These are phyloP conservation scores for Boletales sp. DNA, from an alignment of 768 basidiomycete genomes.

Conservation along the genomic window DNA sequence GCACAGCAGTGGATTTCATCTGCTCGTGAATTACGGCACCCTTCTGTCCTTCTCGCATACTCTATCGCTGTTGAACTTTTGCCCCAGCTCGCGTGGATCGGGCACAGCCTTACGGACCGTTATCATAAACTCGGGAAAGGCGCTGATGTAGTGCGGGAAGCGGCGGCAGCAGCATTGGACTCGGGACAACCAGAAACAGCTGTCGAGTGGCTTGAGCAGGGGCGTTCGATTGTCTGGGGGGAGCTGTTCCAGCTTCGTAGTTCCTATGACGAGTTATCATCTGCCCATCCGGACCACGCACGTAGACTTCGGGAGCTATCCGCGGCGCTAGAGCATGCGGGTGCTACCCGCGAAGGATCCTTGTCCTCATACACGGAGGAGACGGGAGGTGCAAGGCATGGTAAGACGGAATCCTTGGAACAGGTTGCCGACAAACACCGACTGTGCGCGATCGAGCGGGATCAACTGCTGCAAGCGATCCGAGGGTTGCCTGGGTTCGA, in stretches of 20 bases:
- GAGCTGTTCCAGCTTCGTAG: slow-evolving; percentile 14
- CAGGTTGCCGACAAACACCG: slow-evolving; percentile 1
- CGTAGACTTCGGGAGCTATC: not conserved
- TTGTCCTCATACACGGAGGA: not conserved
- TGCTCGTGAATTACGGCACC: not conserved
- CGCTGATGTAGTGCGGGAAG: slow-evolving; percentile 18
- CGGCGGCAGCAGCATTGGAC: slow-evolving; percentile 20
- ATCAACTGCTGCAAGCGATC: not conserved
- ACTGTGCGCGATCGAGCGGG: slow-evolving; percentile 2
- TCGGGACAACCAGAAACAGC: slow-evolving; percentile 2
- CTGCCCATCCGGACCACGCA: slow-evolving; percentile 5
- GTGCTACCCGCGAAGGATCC: not conserved
- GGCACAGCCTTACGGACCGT: slow-evolving; percentile 14
- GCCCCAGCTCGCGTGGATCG: slow-evolving; percentile 16
- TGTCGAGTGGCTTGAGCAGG: slow-evolving; percentile 17
- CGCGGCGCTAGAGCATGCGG: not conserved
- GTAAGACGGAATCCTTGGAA: not conserved
- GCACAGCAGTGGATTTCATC: slow-evolving; percentile 1
- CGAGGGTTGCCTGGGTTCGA: slow-evolving; percentile 3
- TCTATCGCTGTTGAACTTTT: slow-evolving; percentile 18
- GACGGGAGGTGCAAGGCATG: not conserved
- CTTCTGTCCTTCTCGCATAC: slow-evolving; percentile 19
- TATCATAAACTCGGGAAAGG: slow-evolving; percentile 7
- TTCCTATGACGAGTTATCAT: slow-evolving; percentile 3
- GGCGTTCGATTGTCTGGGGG: slow-evolving; percentile 13